Evolutionary conservation across 1,284 basidiomycete species (phyloP), one percentile per base, ranked within the genome.

Genomic region (Ceratobasidium sp.): DNA sequence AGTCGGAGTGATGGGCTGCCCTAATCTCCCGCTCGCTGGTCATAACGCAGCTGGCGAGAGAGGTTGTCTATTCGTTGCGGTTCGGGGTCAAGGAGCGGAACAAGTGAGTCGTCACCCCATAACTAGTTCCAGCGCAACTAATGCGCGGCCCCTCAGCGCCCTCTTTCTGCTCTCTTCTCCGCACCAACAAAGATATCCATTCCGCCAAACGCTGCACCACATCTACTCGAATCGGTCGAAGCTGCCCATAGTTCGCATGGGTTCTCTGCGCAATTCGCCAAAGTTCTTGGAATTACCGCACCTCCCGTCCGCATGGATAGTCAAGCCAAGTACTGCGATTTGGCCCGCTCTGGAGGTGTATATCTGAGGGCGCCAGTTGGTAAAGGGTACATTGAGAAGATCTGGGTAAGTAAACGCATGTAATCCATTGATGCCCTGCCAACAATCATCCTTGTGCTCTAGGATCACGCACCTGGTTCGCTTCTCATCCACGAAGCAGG

Each of bases 1-100:
- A 82, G 88, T 98, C 16, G 97, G 96, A 27, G 92, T 98, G 27
- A 96, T 99, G 83, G 97, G 97, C 4, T 99, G 97, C 84, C 97
- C 97, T 0, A 99, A 99, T 85, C 88, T 99, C 33, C 93, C 91
- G n/a, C 84, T 89, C 30, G 87, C 91, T 80, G 87, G 88, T 1
- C 83, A 87, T 0, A 85, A 90, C 65, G 88, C 92, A 0, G 86
- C 90, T 16, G 89, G 89, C 41, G 88, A 87, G 50, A 91, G 88
- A 76, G 96, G 96, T 0, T 93, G 92, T 77, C 86, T 98, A 44
- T 98, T 97, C 84, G 88, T 95, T 67, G 95, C 95, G 23, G 91
- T 94, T 46, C 89, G 90, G 81, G 95, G 94, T 0, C 90, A 96
- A 79, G 96, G 96, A 7, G 92, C 91, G 80, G 89, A 91, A 86